Base-by-base conservation (phyloP, 2,329 filamentous ascomycete genomes). In the Talaromyces islandicus region DNA sequence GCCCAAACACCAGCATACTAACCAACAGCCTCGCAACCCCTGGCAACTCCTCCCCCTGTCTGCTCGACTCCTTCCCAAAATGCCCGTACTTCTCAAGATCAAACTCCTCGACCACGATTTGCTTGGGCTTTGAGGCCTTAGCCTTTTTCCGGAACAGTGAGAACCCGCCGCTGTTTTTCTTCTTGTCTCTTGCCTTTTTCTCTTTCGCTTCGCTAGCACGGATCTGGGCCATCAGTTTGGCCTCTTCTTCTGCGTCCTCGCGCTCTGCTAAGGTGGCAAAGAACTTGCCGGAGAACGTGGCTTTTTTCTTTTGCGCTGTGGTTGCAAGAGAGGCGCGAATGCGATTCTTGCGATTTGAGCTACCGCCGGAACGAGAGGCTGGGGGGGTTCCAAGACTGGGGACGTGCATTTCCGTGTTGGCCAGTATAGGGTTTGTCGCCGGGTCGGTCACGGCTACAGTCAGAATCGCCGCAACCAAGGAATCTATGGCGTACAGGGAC, bases 401-500 rank as follows among this genome's bases (percentile, higher is more conserved):
- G 2, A 66, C 63, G 56, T 68, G 68, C 11, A 75, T 61, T 4
- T 66, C 62, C 69, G 78, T 76, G 30, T 71, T 69, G 4, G 70
- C 72, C 4, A 80, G 64, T 6, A 76, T 68, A 0, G 69, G 69
- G 27, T 73, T 77, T 1, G 73, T 77, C 12, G 67, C 64, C 58
- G 76, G 69, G 55, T 80, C 78, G 0, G 76, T 74, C 57, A 78
- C 70, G 0, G 77, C 77, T 17, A 80, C 74, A 2, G 76, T 72
- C 19, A 81, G 65, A 7, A 81, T 69, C 4, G 78, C 75, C 1
- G 77, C 74, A 51, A 81, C 67, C 12, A 81, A 65, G 5, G 77
- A 77, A 63, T 81, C 79, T 38, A 81, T 76, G 7, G 76, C 75
- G 60, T 81, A 81, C 30, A 80, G 65, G 7, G 77, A 79, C 1